Conservation (phyloP, 768 basidiomycete species). For the Boletus subcaerulescens region DNA sequence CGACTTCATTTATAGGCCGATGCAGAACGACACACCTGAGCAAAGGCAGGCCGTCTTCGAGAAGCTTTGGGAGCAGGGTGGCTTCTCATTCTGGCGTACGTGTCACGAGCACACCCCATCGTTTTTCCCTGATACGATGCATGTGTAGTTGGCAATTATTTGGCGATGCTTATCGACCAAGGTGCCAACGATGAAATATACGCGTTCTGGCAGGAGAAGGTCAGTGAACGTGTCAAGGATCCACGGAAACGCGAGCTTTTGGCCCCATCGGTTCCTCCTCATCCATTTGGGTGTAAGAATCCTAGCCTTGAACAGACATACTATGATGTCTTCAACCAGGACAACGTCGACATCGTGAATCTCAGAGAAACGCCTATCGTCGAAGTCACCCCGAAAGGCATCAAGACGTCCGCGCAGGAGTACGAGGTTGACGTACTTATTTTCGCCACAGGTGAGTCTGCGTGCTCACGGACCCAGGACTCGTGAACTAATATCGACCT, state of each 20-base stretch:
- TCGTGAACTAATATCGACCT: neutral
- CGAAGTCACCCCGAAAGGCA: slow-evolving; percentile 5
- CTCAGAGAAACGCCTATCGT: slow-evolving; percentile 6
- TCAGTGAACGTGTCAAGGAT: neutral
- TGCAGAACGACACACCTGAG: neutral
- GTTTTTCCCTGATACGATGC: too few relatives aligned
- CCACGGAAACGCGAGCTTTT: neutral
- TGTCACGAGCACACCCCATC: neutral
- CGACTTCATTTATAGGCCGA: neutral
- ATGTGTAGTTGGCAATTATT: slow-evolving; percentile 5
- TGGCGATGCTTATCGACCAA: neutral
- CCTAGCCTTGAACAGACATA: neutral
- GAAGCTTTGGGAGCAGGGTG: neutral
- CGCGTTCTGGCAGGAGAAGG: slow-evolving; percentile 12
- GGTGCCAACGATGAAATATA: neutral
- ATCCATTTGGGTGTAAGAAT: neutral
- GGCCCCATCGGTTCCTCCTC: neutral
- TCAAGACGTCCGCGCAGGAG: slow-evolving; percentile 9
- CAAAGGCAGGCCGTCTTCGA: slow-evolving; percentile 4
- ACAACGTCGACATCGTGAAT: slow-evolving; percentile 10
- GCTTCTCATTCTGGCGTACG: slow-evolving; percentile 1
- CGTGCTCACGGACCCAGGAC: neutral
- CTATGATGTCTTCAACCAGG: neutral
- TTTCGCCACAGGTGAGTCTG: slow-evolving; percentile 2
- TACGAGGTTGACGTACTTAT: slow-evolving; percentile 11